Evolutionary conservation across 108 stramenopile species (phyloP).

Genomic region (Cyclotella choctawhatcheeana): DNA sequence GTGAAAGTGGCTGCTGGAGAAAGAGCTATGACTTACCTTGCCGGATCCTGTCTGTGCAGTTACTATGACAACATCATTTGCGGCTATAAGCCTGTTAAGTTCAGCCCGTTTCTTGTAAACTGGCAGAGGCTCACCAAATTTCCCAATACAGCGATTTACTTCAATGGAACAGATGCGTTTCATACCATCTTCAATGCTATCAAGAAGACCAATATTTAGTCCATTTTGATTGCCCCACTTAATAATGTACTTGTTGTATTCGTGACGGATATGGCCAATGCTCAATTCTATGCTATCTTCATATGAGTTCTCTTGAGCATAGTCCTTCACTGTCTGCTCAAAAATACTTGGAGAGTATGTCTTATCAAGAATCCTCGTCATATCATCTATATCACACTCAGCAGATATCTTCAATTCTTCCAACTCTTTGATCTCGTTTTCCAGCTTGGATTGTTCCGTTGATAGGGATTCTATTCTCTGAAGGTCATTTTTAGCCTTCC

Average conservation of each 20-base stretch:
- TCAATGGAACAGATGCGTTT: neutral
- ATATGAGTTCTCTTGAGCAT: neutral
- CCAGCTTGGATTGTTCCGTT: neutral
- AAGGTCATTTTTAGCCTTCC: neutral
- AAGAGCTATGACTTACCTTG: neutral
- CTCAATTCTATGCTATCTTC: neutral
- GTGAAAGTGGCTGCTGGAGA: too few relatives aligned
- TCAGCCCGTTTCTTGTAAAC: constrained; percentile 2
- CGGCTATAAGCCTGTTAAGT: neutral
- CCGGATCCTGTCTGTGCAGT: constrained; percentile 3
- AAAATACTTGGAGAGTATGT: neutral
- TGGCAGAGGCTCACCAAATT: neutral
- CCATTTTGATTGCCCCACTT: neutral
- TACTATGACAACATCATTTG: neutral
- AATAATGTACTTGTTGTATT: neutral
- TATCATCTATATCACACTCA: neutral
- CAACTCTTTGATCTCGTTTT: neutral
- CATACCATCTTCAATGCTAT: neutral
- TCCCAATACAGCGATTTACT: neutral
- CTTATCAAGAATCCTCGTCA: neutral
- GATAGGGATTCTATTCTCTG: neutral
- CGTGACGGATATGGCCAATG: constrained; percentile 2
- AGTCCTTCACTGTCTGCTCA: neutral
- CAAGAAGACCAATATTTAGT: too few relatives aligned
- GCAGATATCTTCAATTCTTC: neutral